These are phyloP conservation scores for Drechslera avenae DNA, from an alignment of 2,329 filamentous ascomycete species.

Conservation along the genomic window DNA sequence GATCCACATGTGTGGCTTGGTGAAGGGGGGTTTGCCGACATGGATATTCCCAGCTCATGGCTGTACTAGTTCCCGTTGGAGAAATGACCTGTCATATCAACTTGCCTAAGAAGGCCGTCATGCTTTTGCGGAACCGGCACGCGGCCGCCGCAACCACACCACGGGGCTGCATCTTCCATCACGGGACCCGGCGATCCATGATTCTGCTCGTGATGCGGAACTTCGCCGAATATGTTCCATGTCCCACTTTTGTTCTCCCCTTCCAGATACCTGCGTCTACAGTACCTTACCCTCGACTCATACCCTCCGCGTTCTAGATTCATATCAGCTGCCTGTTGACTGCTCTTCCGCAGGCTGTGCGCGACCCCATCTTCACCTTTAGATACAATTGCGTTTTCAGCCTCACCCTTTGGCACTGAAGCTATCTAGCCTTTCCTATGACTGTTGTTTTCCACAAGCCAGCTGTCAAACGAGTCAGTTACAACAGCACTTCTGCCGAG, in stretches of 20 bases:
- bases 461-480: too few species aligned
- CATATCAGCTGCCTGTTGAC: slow-evolving; percentile 3
- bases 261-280: slow-evolving; percentile 21
- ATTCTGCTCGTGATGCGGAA: slow-evolving; percentile 9
- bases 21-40: background rate
- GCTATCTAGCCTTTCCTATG: too few species aligned
- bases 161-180: slow-evolving; percentile 16
- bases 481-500: background rate
- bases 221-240: slow-evolving; percentile 21
- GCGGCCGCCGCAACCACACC: slow-evolving; percentile 26
- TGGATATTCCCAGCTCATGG: slow-evolving; percentile 11
- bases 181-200: slow-evolving; percentile 14
- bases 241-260: slow-evolving; percentile 19
- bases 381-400: too few species aligned
- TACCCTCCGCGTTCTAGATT: slow-evolving; percentile 12
- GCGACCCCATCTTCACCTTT: background rate
- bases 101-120: slow-evolving; percentile 14
- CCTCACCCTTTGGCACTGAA: too few species aligned
- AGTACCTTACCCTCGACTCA: slow-evolving; percentile 9
- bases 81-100: slow-evolving; percentile 25
- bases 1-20: background rate
- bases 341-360: background rate
- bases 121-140: slow-evolving; percentile 41
- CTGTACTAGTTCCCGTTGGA: slow-evolving; percentile 17
- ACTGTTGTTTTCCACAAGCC: too few species aligned